These are phyloP conservation scores for Suillus paluster DNA, from an alignment of 768 basidiomycete species.

Conservation along the genomic window DNA sequence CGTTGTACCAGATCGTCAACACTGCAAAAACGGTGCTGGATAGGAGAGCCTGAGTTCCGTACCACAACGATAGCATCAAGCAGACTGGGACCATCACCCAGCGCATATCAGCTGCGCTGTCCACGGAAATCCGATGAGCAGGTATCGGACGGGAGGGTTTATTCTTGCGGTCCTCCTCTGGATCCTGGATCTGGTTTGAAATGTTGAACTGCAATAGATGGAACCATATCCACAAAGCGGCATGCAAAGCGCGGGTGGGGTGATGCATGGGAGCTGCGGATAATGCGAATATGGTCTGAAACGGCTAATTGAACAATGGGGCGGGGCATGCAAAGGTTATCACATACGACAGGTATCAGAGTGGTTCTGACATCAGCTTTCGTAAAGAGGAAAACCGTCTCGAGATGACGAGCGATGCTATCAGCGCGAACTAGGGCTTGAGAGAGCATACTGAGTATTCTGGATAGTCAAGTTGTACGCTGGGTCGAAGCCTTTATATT, in stretches of 20 bases:
- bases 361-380: slow-evolving; percentile 22
- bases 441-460: background rate
- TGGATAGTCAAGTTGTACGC: background rate
- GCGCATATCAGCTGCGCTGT: slow-evolving; percentile 38
- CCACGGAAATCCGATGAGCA: slow-evolving; percentile 41
- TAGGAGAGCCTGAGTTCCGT: slow-evolving; percentile 36
- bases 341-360: slow-evolving; percentile 24
- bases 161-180: slow-evolving; percentile 45
- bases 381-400: slow-evolving; percentile 28
- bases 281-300: slow-evolving; percentile 36
- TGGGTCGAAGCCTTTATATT: background rate
- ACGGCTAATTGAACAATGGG: background rate
- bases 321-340: background rate
- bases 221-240: slow-evolving; percentile 46
- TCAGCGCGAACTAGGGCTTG: background rate
- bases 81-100: slow-evolving; percentile 40
- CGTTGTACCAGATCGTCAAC: slow-evolving; percentile 43
- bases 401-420: slow-evolving; percentile 16
- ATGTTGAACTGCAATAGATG: slow-evolving; percentile 45
- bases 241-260: slow-evolving; percentile 20
- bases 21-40: slow-evolving; percentile 36
- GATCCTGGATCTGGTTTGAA: slow-evolving; percentile 42
- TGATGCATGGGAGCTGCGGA: slow-evolving; percentile 26
- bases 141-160: slow-evolving; percentile 48
- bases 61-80: slow-evolving; percentile 32